These are phyloP conservation scores for Davidsoniella virescens DNA, from an alignment of 2,329 filamentous ascomycete species.

Conservation along the genomic window DNA sequence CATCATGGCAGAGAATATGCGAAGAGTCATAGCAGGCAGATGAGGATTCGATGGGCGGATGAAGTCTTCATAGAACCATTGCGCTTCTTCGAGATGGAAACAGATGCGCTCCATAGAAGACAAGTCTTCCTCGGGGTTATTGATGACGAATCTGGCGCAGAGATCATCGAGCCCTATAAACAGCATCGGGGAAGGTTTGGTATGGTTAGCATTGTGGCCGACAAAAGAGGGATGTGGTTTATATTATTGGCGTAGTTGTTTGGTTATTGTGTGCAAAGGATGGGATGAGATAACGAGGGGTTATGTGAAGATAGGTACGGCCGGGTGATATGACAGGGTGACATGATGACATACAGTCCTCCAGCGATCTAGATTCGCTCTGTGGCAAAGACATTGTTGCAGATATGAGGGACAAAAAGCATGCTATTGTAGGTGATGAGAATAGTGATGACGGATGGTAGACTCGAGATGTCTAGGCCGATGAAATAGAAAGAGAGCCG, in stretches of 20 bases:
- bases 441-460: no score
- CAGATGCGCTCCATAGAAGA: slow-evolving; percentile 84
- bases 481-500: background rate
- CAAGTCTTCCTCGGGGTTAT: slow-evolving; percentile 82
- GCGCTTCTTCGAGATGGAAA: slow-evolving; percentile 96
- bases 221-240: background rate
- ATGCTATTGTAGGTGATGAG: slow-evolving; percentile 1
- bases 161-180: slow-evolving; percentile 77
- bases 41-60: slow-evolving; percentile 76
- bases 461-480: no score
- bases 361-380: slow-evolving; percentile 7
- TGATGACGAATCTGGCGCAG: slow-evolving; percentile 95
- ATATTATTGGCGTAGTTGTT: background rate
- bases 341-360: background rate
- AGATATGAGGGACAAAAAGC: slow-evolving; percentile 3
- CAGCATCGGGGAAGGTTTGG: background rate
- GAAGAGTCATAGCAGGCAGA: slow-evolving; percentile 71
- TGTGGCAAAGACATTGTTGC: slow-evolving; percentile 7
- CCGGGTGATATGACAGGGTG: no score
- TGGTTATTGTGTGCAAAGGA: background rate
- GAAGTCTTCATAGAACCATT: slow-evolving; percentile 99
- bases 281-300: background rate
- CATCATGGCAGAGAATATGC: slow-evolving; percentile 74
- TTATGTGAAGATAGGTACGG: no score
- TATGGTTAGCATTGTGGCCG: background rate